phyloP scores from a whole-genome alignment of 2,329 filamentous ascomycete species.

The Clonostachys chloroleuca region DNA sequence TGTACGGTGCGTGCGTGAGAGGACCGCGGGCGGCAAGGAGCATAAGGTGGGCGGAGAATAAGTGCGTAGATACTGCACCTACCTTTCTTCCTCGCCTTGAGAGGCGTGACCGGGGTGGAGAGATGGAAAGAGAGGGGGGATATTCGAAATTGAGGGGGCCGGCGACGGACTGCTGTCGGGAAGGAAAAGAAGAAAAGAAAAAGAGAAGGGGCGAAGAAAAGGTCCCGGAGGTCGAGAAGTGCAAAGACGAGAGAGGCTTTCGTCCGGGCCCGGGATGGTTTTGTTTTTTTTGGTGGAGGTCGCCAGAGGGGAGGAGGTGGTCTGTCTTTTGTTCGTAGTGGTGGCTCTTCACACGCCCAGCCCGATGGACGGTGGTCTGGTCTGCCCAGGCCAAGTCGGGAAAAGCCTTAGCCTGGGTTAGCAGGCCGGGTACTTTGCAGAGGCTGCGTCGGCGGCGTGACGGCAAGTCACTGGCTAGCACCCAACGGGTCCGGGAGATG shows the following conservation, averaged over 20 bases:
- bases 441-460: conserved; percentile 13
- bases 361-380: neutral
- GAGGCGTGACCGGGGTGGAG: no score
- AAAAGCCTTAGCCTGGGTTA: neutral
- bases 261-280: conserved; percentile 18
- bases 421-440: no score
- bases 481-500: conserved; percentile 15
- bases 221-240: neutral
- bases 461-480: conserved; percentile 1
- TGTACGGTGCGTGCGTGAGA: conserved; percentile 3
- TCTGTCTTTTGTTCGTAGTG: neutral
- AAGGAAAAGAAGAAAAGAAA: conserved; percentile 7
- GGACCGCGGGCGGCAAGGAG: conserved; percentile 5
- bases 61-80: no score
- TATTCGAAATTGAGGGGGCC: no score
- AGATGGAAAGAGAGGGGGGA: no score
- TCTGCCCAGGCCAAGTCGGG: neutral
- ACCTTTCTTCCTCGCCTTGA: no score
- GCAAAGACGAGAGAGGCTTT: conserved; percentile 4
- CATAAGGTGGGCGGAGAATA: no score
- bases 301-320: neutral
- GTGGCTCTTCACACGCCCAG: neutral
- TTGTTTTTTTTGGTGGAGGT: conserved; percentile 15
- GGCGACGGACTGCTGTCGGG: neutral
- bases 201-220: neutral